Evolutionary conservation across 257 asterid genomes (phyloP), one percentile per base, ranked within the genome.

Genomic region (Ballota nigra): DNA sequence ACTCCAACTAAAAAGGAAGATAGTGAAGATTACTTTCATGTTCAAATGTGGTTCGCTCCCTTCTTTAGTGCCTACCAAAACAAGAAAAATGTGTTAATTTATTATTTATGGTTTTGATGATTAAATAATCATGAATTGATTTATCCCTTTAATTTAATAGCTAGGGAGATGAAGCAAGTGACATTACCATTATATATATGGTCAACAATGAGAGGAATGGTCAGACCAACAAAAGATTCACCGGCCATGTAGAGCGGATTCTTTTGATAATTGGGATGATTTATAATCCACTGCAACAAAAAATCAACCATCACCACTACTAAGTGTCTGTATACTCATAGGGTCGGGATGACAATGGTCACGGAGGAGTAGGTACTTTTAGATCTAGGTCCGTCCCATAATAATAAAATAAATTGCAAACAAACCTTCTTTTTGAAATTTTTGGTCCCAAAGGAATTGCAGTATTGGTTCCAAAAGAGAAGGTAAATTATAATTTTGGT

Each of bases 221-320:
- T 69, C 0, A 65, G 61, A 19, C 82, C 82, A 41, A 26, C 26
- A 33, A 68, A 80, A 66, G 85, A 82, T n/a, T 63, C 78, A 47
- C 83, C 82, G 4, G 29, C 19, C 3, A 78, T n/a, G 69, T 82
- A 82, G 4, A 82, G 74, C 16, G 77, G 79, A 70, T 82, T 82
- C 20, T 72, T 59, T 5, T 63, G 40, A 64, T 36, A 82, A 52
- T 53, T 36, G 18, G 83, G 79, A 76, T 82, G 79, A 73, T 6
- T 57, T 59, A 69, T 11, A 40, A 82, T 79, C 83, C 86, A 82
- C 81, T 82, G 81, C 52, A 43, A 43, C 79, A 68, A 13, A 26
- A 41, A 2, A 4, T n/a, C n/a, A 13, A 43, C 18, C 18, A 43
- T 40, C 15, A 40, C 3, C 4, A 11, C 11, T 40, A 40, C 11